Base-by-base conservation (phyloP, 345 rosid species). In the Theobroma cacao region DNA sequence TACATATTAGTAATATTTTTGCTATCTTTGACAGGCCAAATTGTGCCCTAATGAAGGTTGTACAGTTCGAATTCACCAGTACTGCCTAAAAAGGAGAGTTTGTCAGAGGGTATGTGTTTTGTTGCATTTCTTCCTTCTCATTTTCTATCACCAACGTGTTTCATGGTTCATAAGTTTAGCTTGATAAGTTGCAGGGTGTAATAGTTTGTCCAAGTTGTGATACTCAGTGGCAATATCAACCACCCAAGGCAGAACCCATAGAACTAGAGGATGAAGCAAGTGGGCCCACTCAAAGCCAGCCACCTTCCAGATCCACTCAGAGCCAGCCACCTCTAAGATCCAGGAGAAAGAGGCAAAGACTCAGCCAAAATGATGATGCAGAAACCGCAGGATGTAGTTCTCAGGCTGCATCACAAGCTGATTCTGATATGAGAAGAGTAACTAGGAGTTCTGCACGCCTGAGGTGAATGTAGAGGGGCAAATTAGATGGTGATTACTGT, bases 41-140 rank as follows among this genome's bases (percentile, higher is more conserved):
- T 40, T 88, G 67, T 94, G 99, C 86, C 86, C 83, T 12, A 92
- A 63, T 74, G 92, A 89, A 71, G 89, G 83, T 64, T 94, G 99
- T 77, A 59, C 77, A 0, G 80, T 86, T 72, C 86, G 97, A 80
- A 85, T 96, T 56, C 99, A 96, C 85, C 86, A 76, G n/a, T 89
- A 94, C 83, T 96, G 99, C 87, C 88, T 92, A 76, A 78, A 82
- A 80, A 90, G 83, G 83, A 84, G 87, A 79, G 76, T 85, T 77
- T 84, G 88, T 9, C 86, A 76, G 71, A 90, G 72, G 89, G 98
- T 93, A 87, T 0, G 1, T 3, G 47, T 66, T 30, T 60, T 73
- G 68, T 41, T 33, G 60, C 56, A 47, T 38, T 74, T 72, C 26
- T 36, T 79, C 20, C 14, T 4, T 65, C n/a, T 12, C 15, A 9